Conservation (phyloP, 2,329 filamentous ascomycete species). For the Monilinia polystroma region DNA sequence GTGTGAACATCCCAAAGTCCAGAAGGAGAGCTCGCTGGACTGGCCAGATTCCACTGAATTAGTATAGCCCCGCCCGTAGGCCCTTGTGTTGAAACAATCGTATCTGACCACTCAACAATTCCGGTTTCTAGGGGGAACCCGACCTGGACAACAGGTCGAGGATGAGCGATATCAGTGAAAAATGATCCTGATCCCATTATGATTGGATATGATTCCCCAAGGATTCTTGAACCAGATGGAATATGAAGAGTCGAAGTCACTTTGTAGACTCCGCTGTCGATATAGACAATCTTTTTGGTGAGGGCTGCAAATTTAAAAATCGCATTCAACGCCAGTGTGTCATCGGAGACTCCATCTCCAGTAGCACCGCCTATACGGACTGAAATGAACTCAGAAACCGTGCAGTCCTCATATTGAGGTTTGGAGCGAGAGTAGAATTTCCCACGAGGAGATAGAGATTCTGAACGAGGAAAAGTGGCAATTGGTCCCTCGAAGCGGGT, state of each 20-base stretch:
- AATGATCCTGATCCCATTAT: slow-evolving; percentile 42
- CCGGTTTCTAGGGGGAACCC: slow-evolving; percentile 59
- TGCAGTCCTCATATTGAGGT: slow-evolving; percentile 51
- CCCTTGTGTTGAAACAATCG: slow-evolving; percentile 62
- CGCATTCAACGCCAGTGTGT: slow-evolving; percentile 58
- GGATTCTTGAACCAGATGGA: slow-evolving; percentile 44
- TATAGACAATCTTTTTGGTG: slow-evolving; percentile 52
- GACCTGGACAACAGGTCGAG: slow-evolving; percentile 51
- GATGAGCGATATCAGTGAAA: slow-evolving; percentile 47
- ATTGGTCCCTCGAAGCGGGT: slow-evolving; percentile 44
- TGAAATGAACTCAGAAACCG: slow-evolving; percentile 45
- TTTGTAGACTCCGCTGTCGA: slow-evolving; percentile 57
- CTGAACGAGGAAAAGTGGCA: slow-evolving; percentile 39
- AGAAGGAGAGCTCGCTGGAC: slow-evolving; percentile 48
- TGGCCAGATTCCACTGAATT: slow-evolving; percentile 63
- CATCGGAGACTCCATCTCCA: slow-evolving; percentile 58
- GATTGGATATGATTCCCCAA: slow-evolving; percentile 48
- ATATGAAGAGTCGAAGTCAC: slow-evolving; percentile 50
- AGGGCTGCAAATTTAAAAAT: slow-evolving; percentile 53
- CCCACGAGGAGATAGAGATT: slow-evolving; percentile 1
- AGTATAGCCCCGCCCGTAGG: slow-evolving; percentile 56
- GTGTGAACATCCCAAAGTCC: slow-evolving; percentile 51
- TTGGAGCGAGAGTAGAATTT: slow-evolving; percentile 52
- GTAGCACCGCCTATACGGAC: slow-evolving; percentile 44
- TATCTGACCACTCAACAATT: slow-evolving; percentile 60